Conservation (phyloP, 768 basidiomycete genomes). For the Cyclocybe cylindracea region DNA sequence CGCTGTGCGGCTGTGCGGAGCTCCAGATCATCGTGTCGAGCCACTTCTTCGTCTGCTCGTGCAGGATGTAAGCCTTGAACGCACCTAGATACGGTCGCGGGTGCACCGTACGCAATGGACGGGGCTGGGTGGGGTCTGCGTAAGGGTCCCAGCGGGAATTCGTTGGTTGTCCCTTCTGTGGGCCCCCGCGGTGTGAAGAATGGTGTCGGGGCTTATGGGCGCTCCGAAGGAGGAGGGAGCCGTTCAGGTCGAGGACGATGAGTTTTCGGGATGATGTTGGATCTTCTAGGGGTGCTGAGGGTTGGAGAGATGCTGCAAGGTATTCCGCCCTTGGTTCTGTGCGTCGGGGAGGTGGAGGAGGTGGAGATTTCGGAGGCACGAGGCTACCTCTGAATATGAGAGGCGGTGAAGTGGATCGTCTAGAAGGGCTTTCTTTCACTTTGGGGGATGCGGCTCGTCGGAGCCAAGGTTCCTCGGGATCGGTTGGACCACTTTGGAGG, state of each 20-base stretch:
- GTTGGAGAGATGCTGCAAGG: constrained; percentile 25
- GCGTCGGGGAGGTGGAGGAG: constrained; percentile 8
- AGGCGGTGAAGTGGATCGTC: too few species aligned
- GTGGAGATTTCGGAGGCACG: background rate
- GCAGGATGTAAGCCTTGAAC: constrained; percentile 66
- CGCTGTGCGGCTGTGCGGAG: constrained; percentile 81
- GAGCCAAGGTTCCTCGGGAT: too few species aligned
- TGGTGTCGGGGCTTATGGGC: constrained; percentile 17
- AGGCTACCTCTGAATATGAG: too few species aligned
- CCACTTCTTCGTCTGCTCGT: constrained; percentile 59
- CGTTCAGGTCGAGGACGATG: constrained; percentile 76
- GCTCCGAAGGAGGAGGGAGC: constrained; percentile 67
- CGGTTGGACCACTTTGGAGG: too few species aligned
- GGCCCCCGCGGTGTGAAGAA: background rate
- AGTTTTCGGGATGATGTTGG: constrained; percentile 52
- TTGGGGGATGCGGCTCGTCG: too few species aligned
- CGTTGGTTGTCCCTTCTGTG: background rate
- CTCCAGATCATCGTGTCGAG: constrained; percentile 90
- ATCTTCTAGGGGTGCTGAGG: constrained; percentile 25
- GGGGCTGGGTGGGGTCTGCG: constrained; percentile 20
- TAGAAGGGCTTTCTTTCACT: too few species aligned
- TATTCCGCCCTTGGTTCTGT: constrained; percentile 32
- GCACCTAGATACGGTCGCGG: constrained; percentile 67
- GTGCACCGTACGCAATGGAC: constrained; percentile 41
- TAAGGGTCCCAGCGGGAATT: constrained; percentile 18